These are phyloP conservation scores for Beauveria caledonica DNA, from an alignment of 2,329 filamentous ascomycete genomes.

Conservation along the genomic window DNA sequence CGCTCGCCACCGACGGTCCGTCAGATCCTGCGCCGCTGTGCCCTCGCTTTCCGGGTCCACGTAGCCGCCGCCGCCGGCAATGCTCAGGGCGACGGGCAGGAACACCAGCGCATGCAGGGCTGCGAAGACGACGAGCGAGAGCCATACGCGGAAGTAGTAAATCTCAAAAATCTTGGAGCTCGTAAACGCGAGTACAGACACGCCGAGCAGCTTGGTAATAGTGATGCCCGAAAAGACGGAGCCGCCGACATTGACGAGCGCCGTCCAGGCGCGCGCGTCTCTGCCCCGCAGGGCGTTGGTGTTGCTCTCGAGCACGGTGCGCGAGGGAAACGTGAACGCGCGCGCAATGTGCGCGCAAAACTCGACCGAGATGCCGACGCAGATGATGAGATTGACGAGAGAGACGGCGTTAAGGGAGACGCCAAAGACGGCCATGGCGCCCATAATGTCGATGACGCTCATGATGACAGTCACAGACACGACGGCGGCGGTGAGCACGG, in stretches of 20 bases:
- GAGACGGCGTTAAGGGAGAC: conserved; percentile 93
- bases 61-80: conserved; percentile 81
- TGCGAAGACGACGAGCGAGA: conserved; percentile 83
- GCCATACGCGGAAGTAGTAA: conserved; percentile 97
- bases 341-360: conserved; percentile 96
- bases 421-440: conserved; percentile 80
- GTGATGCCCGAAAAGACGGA: conserved; percentile 96
- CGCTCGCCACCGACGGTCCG: conserved; percentile 68
- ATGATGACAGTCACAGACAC: conserved; percentile 84
- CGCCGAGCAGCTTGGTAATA: conserved; percentile 87
- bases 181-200: conserved; percentile 88
- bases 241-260: conserved; percentile 87
- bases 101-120: conserved; percentile 85
- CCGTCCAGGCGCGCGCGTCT: conserved; percentile 84
- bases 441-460: conserved; percentile 90
- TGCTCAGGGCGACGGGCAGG: conserved; percentile 78
- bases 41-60: conserved; percentile 81
- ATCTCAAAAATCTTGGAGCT: conserved; percentile 98
- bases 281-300: conserved; percentile 70
- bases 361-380: conserved; percentile 91
- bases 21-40: conserved; percentile 82
- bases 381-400: conserved; percentile 93
- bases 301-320: conserved; percentile 67
- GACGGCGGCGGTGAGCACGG: conserved; percentile 68
- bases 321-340: conserved; percentile 89